These are phyloP conservation scores for Populus hybrid DNA, from an alignment of 441 rosid species.

Conservation along the genomic window DNA sequence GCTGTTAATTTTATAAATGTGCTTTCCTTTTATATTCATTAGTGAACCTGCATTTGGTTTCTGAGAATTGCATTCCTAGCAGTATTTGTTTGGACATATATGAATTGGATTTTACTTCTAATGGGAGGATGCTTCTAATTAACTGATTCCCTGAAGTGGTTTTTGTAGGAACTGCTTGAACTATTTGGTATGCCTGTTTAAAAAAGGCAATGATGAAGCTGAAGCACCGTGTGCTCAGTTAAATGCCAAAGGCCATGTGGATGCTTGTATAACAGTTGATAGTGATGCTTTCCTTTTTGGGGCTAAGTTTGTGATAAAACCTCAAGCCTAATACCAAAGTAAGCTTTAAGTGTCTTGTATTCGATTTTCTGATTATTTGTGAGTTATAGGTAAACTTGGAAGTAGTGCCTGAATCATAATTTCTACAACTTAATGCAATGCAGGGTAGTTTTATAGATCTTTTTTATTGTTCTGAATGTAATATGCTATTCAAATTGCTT, in stretches of 20 bases:
- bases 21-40: neutral
- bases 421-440: neutral
- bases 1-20: neutral
- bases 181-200: constrained; percentile 74
- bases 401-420: neutral
- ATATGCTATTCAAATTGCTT: neutral
- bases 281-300: constrained; percentile 93
- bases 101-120: neutral
- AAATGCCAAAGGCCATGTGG: constrained; percentile 67
- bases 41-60: neutral
- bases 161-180: constrained; percentile 61
- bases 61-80: neutral
- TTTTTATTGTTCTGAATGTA: neutral
- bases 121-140: neutral
- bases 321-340: constrained; percentile 74
- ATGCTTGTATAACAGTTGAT: constrained; percentile 88
- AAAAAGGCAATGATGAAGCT: constrained; percentile 81
- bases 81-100: neutral
- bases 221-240: constrained; percentile 88
- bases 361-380: neutral
- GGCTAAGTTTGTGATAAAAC: constrained; percentile 74
- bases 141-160: neutral
- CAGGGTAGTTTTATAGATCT: neutral
- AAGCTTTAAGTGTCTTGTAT: constrained; percentile 11
- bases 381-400: neutral